Percentiles rank a stretch among this genome's conserved stretches.
These are phyloP conservation scores for Firmiana major DNA, from an alignment of 345 rosid genomes.

Conservation along the genomic window DNA sequence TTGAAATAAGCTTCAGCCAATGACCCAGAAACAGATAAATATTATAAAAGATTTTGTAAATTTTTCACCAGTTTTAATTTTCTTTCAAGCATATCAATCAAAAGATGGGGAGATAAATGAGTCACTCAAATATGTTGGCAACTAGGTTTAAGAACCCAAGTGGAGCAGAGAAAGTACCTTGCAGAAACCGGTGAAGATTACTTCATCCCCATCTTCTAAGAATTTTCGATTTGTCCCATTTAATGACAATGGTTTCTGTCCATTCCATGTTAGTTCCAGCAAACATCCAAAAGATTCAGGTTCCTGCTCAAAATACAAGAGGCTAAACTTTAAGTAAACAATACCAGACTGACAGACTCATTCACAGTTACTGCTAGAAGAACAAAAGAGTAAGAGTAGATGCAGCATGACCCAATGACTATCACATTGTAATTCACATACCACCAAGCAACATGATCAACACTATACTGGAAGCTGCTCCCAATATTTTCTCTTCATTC, in stretches of 20 bases:
- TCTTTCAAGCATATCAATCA: background rate
- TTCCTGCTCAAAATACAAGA: constrained; percentile 48
- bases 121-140: background rate
- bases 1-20: too few species aligned
- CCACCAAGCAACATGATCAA: background rate
- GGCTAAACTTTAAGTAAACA: background rate
- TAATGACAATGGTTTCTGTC: constrained; percentile 66
- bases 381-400: background rate
- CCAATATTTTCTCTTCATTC: background rate
- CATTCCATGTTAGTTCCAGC: constrained; percentile 93
- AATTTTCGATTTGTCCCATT: constrained; percentile 62
- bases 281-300: constrained; percentile 85
- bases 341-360: background rate
- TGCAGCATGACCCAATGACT: background rate
- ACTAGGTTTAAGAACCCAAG: background rate
- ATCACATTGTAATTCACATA: background rate
- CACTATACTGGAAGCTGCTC: background rate
- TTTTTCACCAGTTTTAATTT: background rate
- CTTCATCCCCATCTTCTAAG: constrained; percentile 95
- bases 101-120: background rate
- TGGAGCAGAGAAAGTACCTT: constrained; percentile 43
- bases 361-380: background rate
- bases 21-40: background rate
- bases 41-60: background rate
- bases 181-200: constrained; percentile 65